Conservation (phyloP, 306 rosid species). For the Cicer cuneatum region DNA sequence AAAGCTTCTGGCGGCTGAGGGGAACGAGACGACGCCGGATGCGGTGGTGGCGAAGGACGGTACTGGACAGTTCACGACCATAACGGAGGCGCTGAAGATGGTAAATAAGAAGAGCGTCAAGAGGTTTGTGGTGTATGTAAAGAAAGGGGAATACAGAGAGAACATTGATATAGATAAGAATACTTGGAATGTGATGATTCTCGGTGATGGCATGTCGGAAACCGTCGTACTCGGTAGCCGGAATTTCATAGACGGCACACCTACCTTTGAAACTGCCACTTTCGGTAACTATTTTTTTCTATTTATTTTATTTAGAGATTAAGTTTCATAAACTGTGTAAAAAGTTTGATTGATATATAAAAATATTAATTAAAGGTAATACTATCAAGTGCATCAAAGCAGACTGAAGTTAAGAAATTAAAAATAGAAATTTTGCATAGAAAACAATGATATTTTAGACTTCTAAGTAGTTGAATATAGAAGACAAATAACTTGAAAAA, state of each 20-base stretch:
- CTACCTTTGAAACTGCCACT: conserved; percentile 80
- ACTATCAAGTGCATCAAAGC: no score
- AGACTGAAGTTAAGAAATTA: no score
- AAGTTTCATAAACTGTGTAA: no score
- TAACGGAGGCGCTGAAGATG: conserved; percentile 57
- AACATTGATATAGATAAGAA: conserved; percentile 72
- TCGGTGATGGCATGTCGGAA: conserved; percentile 74
- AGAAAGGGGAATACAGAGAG: conserved; percentile 76
- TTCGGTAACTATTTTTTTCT: conserved; percentile 65
- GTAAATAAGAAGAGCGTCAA: conserved; percentile 68
- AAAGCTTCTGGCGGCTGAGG: conserved; percentile 56
- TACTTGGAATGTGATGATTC: conserved; percentile 89
- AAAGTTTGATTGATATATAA: no score
- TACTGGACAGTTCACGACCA: conserved; percentile 55
- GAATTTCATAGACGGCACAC: conserved; percentile 74
- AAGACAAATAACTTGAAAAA: no score
- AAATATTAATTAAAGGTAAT: no score
- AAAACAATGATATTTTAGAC: no score
- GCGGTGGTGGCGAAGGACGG: conserved; percentile 83
- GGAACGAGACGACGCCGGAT: conserved; percentile 33
- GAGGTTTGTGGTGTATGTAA: conserved; percentile 69
- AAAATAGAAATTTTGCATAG: no score
- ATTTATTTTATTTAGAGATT: not conserved
- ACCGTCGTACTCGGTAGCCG: conserved; percentile 66
- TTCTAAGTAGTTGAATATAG: no score